Evolutionary conservation across 108 stramenopile genomes (phyloP).

Genomic region (Stephanodiscus triporus): DNA sequence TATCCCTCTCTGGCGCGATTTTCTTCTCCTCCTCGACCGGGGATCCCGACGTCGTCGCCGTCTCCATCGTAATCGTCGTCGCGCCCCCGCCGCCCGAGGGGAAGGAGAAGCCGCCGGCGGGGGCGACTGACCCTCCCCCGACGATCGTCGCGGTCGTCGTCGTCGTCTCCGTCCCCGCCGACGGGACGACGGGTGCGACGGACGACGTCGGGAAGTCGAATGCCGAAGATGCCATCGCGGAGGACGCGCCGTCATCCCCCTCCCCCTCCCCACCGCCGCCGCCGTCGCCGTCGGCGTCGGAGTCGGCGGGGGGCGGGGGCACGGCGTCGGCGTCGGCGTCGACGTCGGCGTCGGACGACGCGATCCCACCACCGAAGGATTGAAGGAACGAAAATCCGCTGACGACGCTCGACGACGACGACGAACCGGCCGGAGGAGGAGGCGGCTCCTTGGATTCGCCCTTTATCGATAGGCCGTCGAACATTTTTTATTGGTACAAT

Average conservation of each 20-base stretch:
- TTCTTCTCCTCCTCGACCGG: too few species aligned
- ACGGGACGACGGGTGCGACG: background rate
- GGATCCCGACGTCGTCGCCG: background rate
- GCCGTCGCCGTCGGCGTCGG: conserved; percentile 1
- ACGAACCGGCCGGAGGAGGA: too few species aligned
- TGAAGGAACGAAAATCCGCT: conserved; percentile 62
- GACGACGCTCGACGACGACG: conserved; percentile 26
- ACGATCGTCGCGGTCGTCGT: background rate
- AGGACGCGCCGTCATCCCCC: too few species aligned
- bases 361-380: background rate
- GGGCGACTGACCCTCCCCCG: too few species aligned
- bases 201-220: conserved; percentile 44
- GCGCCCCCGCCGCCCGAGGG: background rate
- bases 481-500: conserved; percentile 62
- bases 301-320: background rate
- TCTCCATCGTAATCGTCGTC: background rate
- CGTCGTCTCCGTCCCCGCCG: background rate
- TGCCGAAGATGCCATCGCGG: conserved; percentile 35
- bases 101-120: conserved; percentile 25
- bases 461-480: conserved; percentile 71
- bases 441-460: conserved; percentile 30
- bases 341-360: conserved; percentile 7
- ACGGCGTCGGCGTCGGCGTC: conserved; percentile 6
- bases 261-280: conserved; percentile 14
- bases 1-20: too few species aligned